phyloP scores from a whole-genome alignment of 1,284 basidiomycete genomes.

The Apiotrichum mycotoxinovorans region DNA sequence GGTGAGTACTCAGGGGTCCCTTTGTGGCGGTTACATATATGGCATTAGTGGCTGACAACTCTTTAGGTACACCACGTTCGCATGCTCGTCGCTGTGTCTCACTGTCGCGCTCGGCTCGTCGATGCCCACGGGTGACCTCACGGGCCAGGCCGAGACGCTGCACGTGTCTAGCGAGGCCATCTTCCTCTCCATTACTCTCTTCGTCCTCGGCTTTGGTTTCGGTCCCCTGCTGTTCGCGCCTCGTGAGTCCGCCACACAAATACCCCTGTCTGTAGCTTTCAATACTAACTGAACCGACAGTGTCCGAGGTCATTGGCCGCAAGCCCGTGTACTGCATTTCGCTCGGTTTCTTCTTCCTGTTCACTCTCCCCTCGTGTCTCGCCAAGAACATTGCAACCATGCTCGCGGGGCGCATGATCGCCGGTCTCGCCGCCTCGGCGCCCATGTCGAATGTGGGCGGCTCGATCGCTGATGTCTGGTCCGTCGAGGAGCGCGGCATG shows the following conservation, averaged over 20 bases:
- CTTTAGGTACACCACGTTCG: slow-evolving; percentile 35
- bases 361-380: slow-evolving; percentile 52
- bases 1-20: too few species aligned
- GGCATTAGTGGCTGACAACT: too few species aligned
- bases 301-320: slow-evolving; percentile 47
- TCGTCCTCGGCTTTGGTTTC: slow-evolving; percentile 53
- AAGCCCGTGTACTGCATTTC: slow-evolving; percentile 49
- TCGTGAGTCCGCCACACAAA: too few species aligned
- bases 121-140: slow-evolving; percentile 52
- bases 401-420: slow-evolving; percentile 52
- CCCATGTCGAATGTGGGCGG: slow-evolving; percentile 54
- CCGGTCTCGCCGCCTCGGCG: slow-evolving; percentile 51
- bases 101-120: slow-evolving; percentile 50
- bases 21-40: too few species aligned
- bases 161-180: slow-evolving; percentile 48
- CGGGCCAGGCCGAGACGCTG: slow-evolving; percentile 41
- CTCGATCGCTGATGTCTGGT: slow-evolving; percentile 52
- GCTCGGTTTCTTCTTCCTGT: slow-evolving; percentile 50
- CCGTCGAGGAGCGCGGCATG: slow-evolving; percentile 48
- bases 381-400: slow-evolving; percentile 51
- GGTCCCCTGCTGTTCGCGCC: slow-evolving; percentile 49
- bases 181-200: slow-evolving; percentile 50
- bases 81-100: slow-evolving; percentile 33
- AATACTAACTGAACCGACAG: too few species aligned
- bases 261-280: too few species aligned